phyloP scores from a whole-genome alignment of 2,329 filamentous ascomycete species.

The Fusarium liriodendri region DNA sequence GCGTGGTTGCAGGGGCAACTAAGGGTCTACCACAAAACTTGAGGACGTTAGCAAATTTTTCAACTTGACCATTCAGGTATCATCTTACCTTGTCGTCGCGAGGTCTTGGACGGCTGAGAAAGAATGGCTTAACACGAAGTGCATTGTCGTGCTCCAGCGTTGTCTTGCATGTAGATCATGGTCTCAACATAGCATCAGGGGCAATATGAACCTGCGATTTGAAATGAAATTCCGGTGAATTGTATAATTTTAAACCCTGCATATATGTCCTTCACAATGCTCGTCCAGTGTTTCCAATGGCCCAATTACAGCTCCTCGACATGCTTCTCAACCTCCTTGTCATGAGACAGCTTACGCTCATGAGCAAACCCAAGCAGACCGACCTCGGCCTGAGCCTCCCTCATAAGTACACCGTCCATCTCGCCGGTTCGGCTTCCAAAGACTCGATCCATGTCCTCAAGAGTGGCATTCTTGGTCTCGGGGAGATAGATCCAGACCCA shows the following conservation, averaged over 20 bases:
- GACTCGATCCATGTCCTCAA: constrained; percentile 66
- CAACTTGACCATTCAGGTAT: background rate
- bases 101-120: background rate
- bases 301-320: constrained; percentile 7
- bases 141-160: background rate
- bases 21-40: background rate
- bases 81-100: background rate
- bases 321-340: constrained; percentile 10
- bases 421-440: constrained; percentile 56
- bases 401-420: constrained; percentile 32
- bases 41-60: background rate
- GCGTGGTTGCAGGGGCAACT: background rate
- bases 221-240: background rate
- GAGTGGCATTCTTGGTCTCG: constrained; percentile 65
- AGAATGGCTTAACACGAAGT: background rate
- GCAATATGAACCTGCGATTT: background rate
- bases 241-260: background rate
- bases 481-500: constrained; percentile 64
- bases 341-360: constrained; percentile 1
- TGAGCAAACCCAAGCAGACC: constrained; percentile 24
- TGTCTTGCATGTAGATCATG: background rate
- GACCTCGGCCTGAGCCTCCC: constrained; percentile 40
- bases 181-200: background rate
- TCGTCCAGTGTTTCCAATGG: background rate
- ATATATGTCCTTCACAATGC: background rate